Conservation (phyloP, 305 asterid genomes). For the Solanum hybrid region DNA sequence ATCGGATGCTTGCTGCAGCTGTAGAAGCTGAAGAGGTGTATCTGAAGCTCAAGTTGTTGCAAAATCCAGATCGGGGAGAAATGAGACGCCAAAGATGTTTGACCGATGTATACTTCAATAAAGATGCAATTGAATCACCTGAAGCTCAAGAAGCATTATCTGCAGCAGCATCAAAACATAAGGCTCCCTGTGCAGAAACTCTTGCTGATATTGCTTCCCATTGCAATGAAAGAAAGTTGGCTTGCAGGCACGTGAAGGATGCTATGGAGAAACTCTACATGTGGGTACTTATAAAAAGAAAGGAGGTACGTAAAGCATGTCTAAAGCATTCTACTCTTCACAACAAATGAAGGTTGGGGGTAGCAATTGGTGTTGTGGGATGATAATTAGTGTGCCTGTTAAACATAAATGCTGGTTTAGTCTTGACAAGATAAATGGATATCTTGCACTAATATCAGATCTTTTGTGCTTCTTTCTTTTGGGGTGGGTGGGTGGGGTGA, state of each 20-base stretch:
- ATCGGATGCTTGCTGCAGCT: slow-evolving; percentile 76
- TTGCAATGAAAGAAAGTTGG: slow-evolving; percentile 71
- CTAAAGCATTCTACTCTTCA: neutral
- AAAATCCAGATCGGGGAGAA: slow-evolving; percentile 16
- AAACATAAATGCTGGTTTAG: neutral
- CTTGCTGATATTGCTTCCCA: slow-evolving; percentile 62
- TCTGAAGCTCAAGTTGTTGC: slow-evolving; percentile 26
- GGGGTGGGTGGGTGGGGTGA: neutral
- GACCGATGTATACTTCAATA: slow-evolving; percentile 37
- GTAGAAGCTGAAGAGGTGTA: slow-evolving; percentile 65
- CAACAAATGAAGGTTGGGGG: neutral
- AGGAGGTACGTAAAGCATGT: neutral
- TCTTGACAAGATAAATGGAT: neutral
- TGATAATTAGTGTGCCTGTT: neutral
- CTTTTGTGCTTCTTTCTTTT: neutral
- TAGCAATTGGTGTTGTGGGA: neutral
- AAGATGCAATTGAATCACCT: slow-evolving; percentile 34
- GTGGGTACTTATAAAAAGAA: slow-evolving; percentile 34
- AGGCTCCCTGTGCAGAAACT: slow-evolving; percentile 32
- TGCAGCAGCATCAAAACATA: slow-evolving; percentile 39
- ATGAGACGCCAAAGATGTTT: slow-evolving; percentile 33
- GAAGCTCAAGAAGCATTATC: slow-evolving; percentile 62
- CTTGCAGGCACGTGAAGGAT: slow-evolving; percentile 72
- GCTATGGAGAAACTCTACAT: slow-evolving; percentile 55
- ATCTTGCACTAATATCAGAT: neutral